Conservation (phyloP, 2,329 filamentous ascomycete species). For the Aspergillus sp. region DNA sequence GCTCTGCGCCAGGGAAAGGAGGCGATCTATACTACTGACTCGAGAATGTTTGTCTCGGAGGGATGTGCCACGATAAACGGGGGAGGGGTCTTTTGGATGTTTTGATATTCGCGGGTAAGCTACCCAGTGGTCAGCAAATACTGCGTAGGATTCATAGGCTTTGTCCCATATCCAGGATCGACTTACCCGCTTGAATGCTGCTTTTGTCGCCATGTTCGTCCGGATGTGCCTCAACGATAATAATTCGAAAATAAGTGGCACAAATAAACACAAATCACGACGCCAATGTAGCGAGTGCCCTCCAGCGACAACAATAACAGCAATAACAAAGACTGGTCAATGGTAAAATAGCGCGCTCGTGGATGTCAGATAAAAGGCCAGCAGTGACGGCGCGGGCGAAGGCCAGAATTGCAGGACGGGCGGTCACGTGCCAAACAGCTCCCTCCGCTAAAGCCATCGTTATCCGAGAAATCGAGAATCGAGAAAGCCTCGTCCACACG, state of each 20-base stretch:
- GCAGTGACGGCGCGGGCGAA: conserved; percentile 1
- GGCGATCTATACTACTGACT: conserved; percentile 45
- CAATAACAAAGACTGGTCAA: background rate
- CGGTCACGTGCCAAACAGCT: conserved; percentile 14
- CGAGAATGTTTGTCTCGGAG: conserved; percentile 82
- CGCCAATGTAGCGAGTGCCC: background rate
- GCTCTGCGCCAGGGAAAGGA: background rate
- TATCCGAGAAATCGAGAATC: conserved; percentile 3
- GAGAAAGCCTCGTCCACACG: conserved; percentile 8
- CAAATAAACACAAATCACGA: background rate
- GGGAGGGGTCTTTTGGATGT: conserved; percentile 66
- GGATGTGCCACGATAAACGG: conserved; percentile 85
- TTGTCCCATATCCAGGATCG: background rate
- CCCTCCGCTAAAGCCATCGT: conserved; percentile 3
- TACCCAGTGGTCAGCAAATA: conserved; percentile 18
- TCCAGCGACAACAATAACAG: background rate
- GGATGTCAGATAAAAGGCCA: background rate
- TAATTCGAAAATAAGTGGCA: background rate
- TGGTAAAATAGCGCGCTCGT: background rate
- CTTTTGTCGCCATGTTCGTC: conserved; percentile 59
- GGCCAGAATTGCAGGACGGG: conserved; percentile 2
- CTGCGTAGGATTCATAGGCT: background rate
- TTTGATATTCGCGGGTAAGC: conserved; percentile 57
- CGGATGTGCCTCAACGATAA: background rate
- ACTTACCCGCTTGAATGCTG: conserved; percentile 62